Conservation (phyloP, 257 asterid genomes). For the Linaria vulgaris region DNA sequence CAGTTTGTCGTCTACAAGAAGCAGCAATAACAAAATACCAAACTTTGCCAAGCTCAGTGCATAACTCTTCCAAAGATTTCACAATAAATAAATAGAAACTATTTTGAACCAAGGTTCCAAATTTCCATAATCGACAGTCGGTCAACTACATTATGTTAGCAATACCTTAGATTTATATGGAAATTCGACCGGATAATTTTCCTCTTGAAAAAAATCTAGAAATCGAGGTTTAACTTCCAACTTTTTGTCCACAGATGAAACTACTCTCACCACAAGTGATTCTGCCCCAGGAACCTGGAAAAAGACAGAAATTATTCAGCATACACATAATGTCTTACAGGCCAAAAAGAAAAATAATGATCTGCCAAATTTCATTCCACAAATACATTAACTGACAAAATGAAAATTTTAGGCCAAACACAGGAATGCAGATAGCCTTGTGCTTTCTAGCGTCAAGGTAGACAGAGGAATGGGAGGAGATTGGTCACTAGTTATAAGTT, state of each 20-base stretch:
- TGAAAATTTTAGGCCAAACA: background rate
- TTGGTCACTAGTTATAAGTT: no score
- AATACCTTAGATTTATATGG: constrained; percentile 91
- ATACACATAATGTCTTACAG: constrained; percentile 1
- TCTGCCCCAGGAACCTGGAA: constrained; percentile 93
- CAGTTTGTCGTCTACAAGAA: background rate
- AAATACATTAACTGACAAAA: constrained; percentile 13
- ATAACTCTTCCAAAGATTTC: constrained; percentile 7
- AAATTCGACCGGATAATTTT: constrained; percentile 78
- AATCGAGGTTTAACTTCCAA: constrained; percentile 93
- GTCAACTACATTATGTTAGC: constrained; percentile 22
- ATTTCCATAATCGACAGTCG: constrained; percentile 19
- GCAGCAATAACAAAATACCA: background rate
- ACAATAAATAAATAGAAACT: background rate
- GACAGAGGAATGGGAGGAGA: no score
- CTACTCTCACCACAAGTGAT: constrained; percentile 92
- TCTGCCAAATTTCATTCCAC: constrained; percentile 12
- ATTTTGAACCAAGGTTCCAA: background rate
- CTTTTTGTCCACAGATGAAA: constrained; percentile 96
- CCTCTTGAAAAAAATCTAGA: constrained; percentile 87
- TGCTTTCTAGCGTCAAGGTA: no score
- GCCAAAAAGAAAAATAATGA: background rate
- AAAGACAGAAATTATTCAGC: constrained; percentile 17
- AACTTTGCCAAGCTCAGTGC: background rate
- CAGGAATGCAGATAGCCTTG: background rate